Evolutionary conservation across 345 rosid species (phyloP).

Genomic region (Lepidium didymum): DNA sequence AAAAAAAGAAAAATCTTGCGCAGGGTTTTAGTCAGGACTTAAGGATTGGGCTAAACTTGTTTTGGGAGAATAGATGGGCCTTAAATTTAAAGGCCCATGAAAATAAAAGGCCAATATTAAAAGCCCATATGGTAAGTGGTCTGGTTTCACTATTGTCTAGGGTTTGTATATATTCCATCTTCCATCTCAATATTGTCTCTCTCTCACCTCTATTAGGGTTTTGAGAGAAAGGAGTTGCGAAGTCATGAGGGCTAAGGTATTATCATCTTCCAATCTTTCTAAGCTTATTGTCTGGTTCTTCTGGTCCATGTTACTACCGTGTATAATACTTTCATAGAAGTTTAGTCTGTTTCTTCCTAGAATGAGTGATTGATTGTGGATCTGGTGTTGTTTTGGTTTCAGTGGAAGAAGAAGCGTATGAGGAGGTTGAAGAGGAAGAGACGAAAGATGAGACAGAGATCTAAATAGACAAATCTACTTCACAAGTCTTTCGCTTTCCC

Average conservation of each 20-base stretch:
- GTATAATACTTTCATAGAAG: neutral
- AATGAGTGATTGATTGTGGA: neutral
- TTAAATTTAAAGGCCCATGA: neutral
- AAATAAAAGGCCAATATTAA: neutral
- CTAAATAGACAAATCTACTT: conserved; percentile 26
- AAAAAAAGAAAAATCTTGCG: neutral
- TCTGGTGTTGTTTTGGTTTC: neutral
- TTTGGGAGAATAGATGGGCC: neutral
- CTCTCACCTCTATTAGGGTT: neutral
- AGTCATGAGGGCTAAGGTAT: conserved; percentile 19
- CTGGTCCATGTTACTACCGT: neutral
- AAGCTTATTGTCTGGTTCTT: neutral
- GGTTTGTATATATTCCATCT: conserved; percentile 1
- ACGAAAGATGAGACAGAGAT: conserved; percentile 45
- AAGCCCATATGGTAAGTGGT: neutral
- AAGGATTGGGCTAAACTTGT: neutral
- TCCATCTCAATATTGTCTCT: neutral
- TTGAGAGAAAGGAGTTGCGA: neutral
- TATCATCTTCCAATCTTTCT: neutral
- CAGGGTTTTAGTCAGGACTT: neutral
- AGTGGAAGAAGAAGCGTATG: conserved; percentile 53
- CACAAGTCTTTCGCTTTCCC: neutral
- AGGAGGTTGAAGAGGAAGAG: conserved; percentile 50
- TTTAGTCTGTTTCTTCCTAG: neutral
- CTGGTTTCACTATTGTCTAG: neutral